A percentile compares a stretch with the other conserved stretches of the same genome.
phyloP scores from a whole-genome alignment of 441 rosid species.

The Jatropha multifida region DNA sequence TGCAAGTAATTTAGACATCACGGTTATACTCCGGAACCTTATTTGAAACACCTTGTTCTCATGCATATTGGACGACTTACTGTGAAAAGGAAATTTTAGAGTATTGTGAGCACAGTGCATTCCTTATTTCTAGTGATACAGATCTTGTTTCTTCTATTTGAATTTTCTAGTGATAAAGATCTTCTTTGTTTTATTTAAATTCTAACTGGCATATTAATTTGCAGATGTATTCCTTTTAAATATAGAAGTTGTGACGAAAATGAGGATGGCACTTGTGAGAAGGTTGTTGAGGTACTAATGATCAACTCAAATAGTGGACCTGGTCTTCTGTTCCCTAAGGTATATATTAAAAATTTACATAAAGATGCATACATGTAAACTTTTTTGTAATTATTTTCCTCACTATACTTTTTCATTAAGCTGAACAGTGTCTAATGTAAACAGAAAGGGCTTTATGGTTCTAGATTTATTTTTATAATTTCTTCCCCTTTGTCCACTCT shows the following conservation, averaged over 20 bases:
- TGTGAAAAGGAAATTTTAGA: not conserved
- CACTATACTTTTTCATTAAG: not conserved
- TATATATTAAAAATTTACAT: not conserved
- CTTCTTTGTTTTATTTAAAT: too few species aligned
- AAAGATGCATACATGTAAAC: not conserved
- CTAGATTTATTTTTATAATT: too few species aligned
- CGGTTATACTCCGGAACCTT: too few species aligned
- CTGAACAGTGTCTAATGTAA: not conserved
- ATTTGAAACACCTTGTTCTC: too few species aligned
- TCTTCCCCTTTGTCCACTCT: too few species aligned
- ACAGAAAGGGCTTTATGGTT: not conserved
- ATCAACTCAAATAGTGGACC: conserved; percentile 4
- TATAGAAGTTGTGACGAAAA: not conserved
- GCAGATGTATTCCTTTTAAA: not conserved
- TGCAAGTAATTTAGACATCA: too few species aligned
- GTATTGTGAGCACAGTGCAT: not conserved
- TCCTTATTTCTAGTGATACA: not conserved
- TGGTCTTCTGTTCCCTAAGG: conserved; percentile 5
- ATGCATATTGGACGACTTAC: not conserved
- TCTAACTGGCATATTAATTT: not conserved
- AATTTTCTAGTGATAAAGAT: too few species aligned
- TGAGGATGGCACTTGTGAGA: not conserved
- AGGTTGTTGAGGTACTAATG: conserved; percentile 4
- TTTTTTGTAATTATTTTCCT: not conserved
- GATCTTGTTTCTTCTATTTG: not conserved